These are phyloP conservation scores for Alternaria arbusti DNA, from an alignment of 2,329 filamentous ascomycete genomes.

Conservation along the genomic window DNA sequence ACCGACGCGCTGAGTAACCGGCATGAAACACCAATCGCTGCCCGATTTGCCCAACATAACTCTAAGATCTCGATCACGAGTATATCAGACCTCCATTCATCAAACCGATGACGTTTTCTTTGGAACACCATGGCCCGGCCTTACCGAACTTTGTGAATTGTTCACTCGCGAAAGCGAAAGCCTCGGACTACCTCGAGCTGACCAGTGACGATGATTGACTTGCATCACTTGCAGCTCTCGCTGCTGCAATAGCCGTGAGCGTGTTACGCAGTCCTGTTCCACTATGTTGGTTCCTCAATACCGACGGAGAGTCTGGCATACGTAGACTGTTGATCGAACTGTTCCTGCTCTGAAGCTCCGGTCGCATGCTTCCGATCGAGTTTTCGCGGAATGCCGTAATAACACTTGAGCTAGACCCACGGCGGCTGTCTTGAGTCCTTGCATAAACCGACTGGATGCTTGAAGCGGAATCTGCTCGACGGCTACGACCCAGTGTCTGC, in stretches of 20 bases:
- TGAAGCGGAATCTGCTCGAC: slow-evolving; percentile 48
- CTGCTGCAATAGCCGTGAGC: slow-evolving; percentile 28
- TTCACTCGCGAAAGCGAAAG: slow-evolving; percentile 4
- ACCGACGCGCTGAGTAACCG: not conserved
- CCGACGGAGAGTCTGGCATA: slow-evolving; percentile 12
- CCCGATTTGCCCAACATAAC: not conserved
- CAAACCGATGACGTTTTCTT: not conserved
- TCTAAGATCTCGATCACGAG: not conserved
- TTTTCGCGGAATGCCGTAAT: slow-evolving; percentile 35
- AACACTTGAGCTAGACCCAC: slow-evolving; percentile 39
- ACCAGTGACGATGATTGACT: slow-evolving; percentile 2
- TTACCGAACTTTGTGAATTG: not conserved
- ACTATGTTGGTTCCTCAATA: slow-evolving; percentile 23
- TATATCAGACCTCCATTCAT: not conserved
- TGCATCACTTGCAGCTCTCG: slow-evolving; percentile 17
- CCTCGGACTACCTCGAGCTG: slow-evolving; percentile 8
- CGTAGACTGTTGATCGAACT: slow-evolving; percentile 23
- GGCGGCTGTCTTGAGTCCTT: slow-evolving; percentile 27
- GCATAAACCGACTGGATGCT: slow-evolving; percentile 44
- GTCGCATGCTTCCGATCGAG: slow-evolving; percentile 18
- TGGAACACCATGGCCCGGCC: not conserved
- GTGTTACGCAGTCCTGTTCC: slow-evolving; percentile 28
- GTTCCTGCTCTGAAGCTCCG: slow-evolving; percentile 22
- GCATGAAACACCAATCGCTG: not conserved
- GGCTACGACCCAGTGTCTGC: slow-evolving; percentile 42